A percentile compares a stretch with the other conserved stretches of the same genome.
phyloP scores from a whole-genome alignment of 2,329 filamentous ascomycete genomes.

The Diplodia mutila region DNA sequence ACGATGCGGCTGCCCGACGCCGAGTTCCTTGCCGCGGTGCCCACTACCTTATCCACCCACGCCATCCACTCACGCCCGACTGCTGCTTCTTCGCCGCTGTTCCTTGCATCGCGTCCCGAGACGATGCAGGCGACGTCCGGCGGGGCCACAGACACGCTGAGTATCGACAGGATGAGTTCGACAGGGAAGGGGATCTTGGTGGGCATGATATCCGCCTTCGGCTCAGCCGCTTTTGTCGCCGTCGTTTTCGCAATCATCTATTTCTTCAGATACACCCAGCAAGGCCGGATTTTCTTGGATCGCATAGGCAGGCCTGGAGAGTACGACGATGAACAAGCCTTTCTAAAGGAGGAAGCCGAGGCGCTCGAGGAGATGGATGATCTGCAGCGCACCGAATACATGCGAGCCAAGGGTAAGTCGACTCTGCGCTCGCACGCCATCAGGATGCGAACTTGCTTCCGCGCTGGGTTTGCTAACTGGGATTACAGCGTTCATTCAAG shows the following conservation, averaged over 20 bases:
- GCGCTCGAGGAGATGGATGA: slow-evolving; percentile 96
- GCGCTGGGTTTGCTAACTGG: slow-evolving; percentile 6
- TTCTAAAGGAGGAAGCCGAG: slow-evolving; percentile 90
- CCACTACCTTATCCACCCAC: slow-evolving; percentile 39
- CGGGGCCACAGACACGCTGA: slow-evolving; percentile 4
- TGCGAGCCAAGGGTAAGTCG: slow-evolving; percentile 85
- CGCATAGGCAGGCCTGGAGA: slow-evolving; percentile 91
- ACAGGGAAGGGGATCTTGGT: slow-evolving; percentile 84
- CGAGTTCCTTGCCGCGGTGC: slow-evolving; percentile 28
- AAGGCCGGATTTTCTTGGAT: slow-evolving; percentile 89
- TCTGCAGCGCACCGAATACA: slow-evolving; percentile 83
- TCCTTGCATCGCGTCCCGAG: slow-evolving; percentile 29
- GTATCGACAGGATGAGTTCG: slow-evolving; percentile 47
- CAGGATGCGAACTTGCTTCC: neutral
- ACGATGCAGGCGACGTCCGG: slow-evolving; percentile 23
- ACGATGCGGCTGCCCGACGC: slow-evolving; percentile 41
- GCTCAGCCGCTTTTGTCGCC: slow-evolving; percentile 83
- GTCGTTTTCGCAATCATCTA: slow-evolving; percentile 81
- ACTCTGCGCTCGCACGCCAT: neutral
- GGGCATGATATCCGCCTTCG: slow-evolving; percentile 90
- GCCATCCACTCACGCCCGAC: slow-evolving; percentile 34
- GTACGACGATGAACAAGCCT: slow-evolving; percentile 97
- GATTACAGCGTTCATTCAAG: slow-evolving; percentile 80
- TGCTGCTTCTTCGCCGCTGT: slow-evolving; percentile 34
- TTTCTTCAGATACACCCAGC: slow-evolving; percentile 88